Conservation (phyloP, 148 eudicot genomes). For the Silene uniflora region DNA sequence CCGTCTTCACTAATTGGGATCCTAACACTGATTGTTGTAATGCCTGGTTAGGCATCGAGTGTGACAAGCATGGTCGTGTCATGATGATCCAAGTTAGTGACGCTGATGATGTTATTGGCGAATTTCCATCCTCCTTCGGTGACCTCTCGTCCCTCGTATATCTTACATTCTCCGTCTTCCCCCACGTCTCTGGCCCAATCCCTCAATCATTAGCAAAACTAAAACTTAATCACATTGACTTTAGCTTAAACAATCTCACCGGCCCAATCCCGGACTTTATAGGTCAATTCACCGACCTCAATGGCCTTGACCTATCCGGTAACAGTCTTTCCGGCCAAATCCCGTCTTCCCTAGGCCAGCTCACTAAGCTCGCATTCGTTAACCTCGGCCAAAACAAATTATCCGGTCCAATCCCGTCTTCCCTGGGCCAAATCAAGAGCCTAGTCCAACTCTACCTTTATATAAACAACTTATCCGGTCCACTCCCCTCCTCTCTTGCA, state of each 20-base stretch:
- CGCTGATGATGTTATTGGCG: slow-evolving; percentile 20
- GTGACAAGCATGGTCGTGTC: slow-evolving; percentile 37
- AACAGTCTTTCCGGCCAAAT: slow-evolving; percentile 37
- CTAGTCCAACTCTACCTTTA: slow-evolving; percentile 12
- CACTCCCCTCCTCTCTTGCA: slow-evolving; percentile 7
- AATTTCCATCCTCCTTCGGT: slow-evolving; percentile 31
- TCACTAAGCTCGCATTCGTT: slow-evolving; percentile 16
- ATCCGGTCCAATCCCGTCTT: slow-evolving; percentile 17
- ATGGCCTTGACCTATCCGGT: slow-evolving; percentile 10
- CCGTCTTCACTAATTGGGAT: slow-evolving; percentile 19
- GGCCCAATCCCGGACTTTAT: slow-evolving; percentile 31
- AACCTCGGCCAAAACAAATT: slow-evolving; percentile 17
- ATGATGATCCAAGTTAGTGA: slow-evolving; percentile 20
- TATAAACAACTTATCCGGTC: slow-evolving; percentile 12
- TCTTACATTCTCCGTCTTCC: slow-evolving; percentile 22
- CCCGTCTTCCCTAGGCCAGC: slow-evolving; percentile 29
- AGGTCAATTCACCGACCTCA: background rate
- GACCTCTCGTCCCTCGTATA: slow-evolving; percentile 32
- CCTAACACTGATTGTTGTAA: slow-evolving; percentile 14
- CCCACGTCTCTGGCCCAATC: slow-evolving; percentile 35
- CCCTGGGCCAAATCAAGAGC: background rate
- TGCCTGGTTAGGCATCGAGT: slow-evolving; percentile 20
- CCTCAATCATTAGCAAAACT: slow-evolving; percentile 31
- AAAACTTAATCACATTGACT: slow-evolving; percentile 18
- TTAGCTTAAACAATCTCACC: slow-evolving; percentile 23